These are phyloP conservation scores for Starmerella potacharoeniae DNA, from an alignment of 805 yeast species.

Conservation along the genomic window DNA sequence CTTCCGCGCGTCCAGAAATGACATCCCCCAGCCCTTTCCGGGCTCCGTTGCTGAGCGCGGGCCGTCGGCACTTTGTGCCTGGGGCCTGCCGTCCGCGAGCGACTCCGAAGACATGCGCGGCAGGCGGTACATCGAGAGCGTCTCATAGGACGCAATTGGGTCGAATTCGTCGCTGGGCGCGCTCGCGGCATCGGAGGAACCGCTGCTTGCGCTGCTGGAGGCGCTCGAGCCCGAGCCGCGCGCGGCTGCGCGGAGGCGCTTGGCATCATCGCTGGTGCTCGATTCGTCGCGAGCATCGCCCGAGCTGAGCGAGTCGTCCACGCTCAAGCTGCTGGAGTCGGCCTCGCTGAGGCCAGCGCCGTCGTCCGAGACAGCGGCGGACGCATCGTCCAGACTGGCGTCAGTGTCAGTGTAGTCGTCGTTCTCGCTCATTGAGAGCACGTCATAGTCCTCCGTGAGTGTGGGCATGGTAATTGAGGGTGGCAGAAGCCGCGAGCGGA, in stretches of 20 bases:
- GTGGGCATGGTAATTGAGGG: not conserved
- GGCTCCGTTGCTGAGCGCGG: not conserved
- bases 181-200: not conserved
- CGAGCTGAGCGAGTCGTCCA: too few species aligned
- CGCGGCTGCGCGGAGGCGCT: too few species aligned
- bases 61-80: not conserved
- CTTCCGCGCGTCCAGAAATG: not conserved
- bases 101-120: not conserved
- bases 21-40: not conserved
- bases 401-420: not conserved
- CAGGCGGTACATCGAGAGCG: not conserved
- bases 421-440: slow-evolving; percentile 2
- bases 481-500: not conserved
- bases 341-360: not conserved
- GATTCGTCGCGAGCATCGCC: too few species aligned
- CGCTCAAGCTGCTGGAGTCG: not conserved
- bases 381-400: not conserved
- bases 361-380: not conserved
- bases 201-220: not conserved
- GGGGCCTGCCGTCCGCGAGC: not conserved
- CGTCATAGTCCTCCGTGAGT: not conserved
- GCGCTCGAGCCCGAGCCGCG: not conserved
- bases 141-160: not conserved
- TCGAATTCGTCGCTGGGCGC: not conserved
- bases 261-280: too few species aligned